Conservation (phyloP, 2,329 filamentous ascomycete genomes). For the Dactylonectria macrodidyma region DNA sequence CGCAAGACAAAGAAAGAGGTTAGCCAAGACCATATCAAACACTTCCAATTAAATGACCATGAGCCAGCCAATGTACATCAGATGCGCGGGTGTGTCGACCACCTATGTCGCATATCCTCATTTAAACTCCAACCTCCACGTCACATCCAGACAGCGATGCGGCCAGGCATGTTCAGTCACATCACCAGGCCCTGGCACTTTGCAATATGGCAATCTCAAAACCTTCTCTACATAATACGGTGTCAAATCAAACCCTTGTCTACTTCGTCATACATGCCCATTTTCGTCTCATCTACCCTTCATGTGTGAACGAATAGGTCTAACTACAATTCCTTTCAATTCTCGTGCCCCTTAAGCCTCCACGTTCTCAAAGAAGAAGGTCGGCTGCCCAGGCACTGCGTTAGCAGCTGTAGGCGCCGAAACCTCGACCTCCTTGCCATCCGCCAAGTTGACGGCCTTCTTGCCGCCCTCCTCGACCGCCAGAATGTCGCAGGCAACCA, state of each 20-base stretch:
- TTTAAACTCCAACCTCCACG: not conserved
- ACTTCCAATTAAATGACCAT: no score
- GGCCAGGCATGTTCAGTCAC: not conserved
- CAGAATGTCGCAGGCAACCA: constrained; percentile 80
- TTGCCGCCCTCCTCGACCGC: constrained; percentile 80
- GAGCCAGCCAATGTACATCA: not conserved
- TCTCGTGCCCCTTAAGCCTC: constrained; percentile 53
- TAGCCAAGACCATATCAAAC: not conserved
- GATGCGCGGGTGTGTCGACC: constrained; percentile 5
- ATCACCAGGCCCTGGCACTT: not conserved
- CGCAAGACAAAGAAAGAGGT: no score
- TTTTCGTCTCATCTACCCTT: constrained; percentile 21
- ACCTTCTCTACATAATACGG: constrained; percentile 21
- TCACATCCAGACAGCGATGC: not conserved
- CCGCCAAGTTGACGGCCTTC: constrained; percentile 70
- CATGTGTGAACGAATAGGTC: constrained; percentile 26
- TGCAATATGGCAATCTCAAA: constrained; percentile 16
- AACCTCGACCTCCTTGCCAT: constrained; percentile 69
- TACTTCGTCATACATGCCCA: constrained; percentile 4
- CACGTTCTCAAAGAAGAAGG: constrained; percentile 89
- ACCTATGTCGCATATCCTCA: not conserved
- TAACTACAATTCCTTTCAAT: constrained; percentile 27
- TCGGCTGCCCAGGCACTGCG: constrained; percentile 86
- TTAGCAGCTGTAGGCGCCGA: constrained; percentile 74
- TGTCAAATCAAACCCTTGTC: constrained; percentile 20